Base-by-base conservation (phyloP, 305 asterid genomes). In the Solanum chacoense region DNA sequence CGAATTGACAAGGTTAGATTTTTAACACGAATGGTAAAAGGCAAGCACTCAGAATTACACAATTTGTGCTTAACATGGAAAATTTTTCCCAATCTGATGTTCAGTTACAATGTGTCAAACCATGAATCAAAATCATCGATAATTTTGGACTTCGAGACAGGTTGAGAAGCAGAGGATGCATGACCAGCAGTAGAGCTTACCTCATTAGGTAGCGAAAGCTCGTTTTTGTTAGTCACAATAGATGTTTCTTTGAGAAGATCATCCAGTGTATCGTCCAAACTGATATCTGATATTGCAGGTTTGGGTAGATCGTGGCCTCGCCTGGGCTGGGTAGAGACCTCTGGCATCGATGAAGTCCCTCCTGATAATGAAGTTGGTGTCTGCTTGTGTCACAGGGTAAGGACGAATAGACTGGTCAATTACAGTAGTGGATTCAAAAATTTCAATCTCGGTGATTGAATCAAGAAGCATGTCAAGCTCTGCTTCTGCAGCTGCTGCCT, bases 381-480 rank as follows among this genome's bases (percentile, higher is more conserved):
- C 85, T 29, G 67, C 89, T 81, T 78, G 89, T 63, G 24, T 11
- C 34, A 69, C 28, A 1, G 42, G 22, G 72, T 80, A 65, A 36
- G 45, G 35, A 37, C 16, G 20, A 88, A 87, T 76, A 6, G 91
- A 85, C 26, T 71, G 78, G 88, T 88, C 83, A 4, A 77, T 76
- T 40, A 77, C 87, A 34, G 32, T 79, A 2, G 88, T 76, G 20
- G 97, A 80, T 38, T 90, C 94, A 3, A 75, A 86, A 84, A 91
- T 13, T 36, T 89, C 90, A 40, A 92, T 84, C 74, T 93, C 97
- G 71, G 34, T 16, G 67, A 95, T 92, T 10, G 98, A 94, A 91
- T 91, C 94, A 36, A 97, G 95, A 93, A 97, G 99, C 94, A 92
- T 90, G 91, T 97, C 98, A 31, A 96, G 98, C 90, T 97, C 98